Conservation (phyloP, 2,329 filamentous ascomycete species). For the Xylaria sp. region DNA sequence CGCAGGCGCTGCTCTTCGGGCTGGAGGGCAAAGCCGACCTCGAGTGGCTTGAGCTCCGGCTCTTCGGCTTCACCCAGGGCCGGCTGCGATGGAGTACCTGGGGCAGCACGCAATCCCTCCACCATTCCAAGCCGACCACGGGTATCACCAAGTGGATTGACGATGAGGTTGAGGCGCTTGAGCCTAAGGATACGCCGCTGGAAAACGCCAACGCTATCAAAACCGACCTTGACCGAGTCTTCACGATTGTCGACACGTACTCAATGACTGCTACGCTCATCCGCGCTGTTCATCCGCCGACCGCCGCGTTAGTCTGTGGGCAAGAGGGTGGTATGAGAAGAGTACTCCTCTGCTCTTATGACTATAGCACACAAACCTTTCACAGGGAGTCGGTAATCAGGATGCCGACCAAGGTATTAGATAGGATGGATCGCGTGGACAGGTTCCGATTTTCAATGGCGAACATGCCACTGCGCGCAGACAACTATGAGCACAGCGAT, state of each 20-base stretch:
- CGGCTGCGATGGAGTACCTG: neutral
- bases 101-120: conserved; percentile 11
- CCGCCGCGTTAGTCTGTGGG: conserved; percentile 16
- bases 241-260: conserved; percentile 31
- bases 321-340: conserved; percentile 31
- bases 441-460: conserved; percentile 24
- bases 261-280: conserved; percentile 21
- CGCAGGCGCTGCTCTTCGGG: conserved; percentile 5
- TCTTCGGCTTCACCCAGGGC: neutral
- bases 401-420: conserved; percentile 23
- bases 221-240: conserved; percentile 4
- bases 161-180: conserved; percentile 8
- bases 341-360: conserved; percentile 28
- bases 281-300: conserved; percentile 23
- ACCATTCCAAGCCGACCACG: conserved; percentile 16
- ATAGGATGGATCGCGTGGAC: conserved; percentile 22
- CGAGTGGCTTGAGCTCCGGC: neutral
- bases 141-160: conserved; percentile 3
- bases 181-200: neutral
- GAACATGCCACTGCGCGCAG: conserved; percentile 8
- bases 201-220: neutral
- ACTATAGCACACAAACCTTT: conserved; percentile 25
- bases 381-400: conserved; percentile 22
- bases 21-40: neutral
- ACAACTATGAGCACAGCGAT: neutral